Evolutionary conservation across 139 green algal species (phyloP).

Genomic region (Pedinophyceae sp.): DNA sequence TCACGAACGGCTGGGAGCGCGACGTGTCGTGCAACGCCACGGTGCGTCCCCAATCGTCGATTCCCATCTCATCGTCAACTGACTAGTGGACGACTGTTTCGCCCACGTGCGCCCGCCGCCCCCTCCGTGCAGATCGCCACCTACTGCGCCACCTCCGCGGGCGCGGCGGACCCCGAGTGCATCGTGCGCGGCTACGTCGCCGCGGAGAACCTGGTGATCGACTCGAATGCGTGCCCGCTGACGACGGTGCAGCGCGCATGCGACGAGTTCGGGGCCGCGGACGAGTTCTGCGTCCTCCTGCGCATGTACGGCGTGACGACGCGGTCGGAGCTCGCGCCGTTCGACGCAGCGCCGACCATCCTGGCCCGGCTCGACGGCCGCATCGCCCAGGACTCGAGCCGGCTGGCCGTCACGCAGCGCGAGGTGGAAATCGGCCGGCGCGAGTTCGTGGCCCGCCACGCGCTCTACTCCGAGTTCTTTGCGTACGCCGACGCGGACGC

Average conservation of each 20-base stretch:
- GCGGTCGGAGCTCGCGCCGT: not conserved
- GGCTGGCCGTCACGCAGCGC: not conserved
- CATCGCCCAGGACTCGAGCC: not conserved
- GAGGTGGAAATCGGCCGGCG: not conserved
- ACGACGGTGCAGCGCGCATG: not conserved
- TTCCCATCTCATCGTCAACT: no score
- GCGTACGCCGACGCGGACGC: not conserved
- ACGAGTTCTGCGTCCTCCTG: no score
- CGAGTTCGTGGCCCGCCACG: not conserved
- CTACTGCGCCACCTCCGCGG: not conserved
- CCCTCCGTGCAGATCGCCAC: no score
- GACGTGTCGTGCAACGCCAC: not conserved
- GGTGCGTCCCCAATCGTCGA: no score
- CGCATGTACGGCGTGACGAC: no score
- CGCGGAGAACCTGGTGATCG: no score
- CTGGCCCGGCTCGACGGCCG: not conserved
- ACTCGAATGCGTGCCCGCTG: not conserved
- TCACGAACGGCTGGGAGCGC: not conserved
- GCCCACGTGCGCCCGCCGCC: no score
- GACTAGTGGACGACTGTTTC: no score
- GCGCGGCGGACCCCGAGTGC: not conserved
- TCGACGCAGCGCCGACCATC: not conserved
- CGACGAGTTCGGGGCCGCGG: no score
- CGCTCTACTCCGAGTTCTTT: not conserved
- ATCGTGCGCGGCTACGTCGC: not conserved